Evolutionary conservation across 1,139 yeast species (phyloP), one percentile per base, ranked within the genome.

Genomic region (Blastobotrys aristatus): DNA sequence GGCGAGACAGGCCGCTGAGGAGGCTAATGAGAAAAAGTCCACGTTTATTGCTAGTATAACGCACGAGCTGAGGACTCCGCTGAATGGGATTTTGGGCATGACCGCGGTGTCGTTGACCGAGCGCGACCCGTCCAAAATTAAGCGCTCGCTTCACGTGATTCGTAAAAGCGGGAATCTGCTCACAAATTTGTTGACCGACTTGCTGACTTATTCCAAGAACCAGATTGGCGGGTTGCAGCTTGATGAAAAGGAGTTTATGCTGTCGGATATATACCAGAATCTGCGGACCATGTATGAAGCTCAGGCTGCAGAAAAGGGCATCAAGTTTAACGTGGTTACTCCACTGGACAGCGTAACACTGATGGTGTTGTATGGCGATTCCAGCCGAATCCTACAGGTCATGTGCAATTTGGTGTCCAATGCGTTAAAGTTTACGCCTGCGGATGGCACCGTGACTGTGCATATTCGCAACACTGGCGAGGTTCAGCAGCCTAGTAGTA

Each of bases 1-100:
- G 1, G 94, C 95, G 10, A 88, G 86, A 58, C 75, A 85, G 31
- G 88, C 85, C 62, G 97, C 97, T 0, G 97, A 90, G 66, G 78
- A 84, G 33, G 97, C 98, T 2, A 90, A 88, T 66, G 96, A 88
- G 59, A 96, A 97, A 7, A 90, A 90, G 60, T 86, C 96, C 0
- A 87, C 88, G 14, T 92, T 92, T 65, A 89, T 92, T 64, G 97
- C 97, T 17, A 92, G 90, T 63, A 89, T 92, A 33, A 89, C 97
- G 0, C 97, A 92, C 63, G 98, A 92, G 67, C 74, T 92, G 61
- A 75, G 97, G 56, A 92, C 98, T 0, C 98, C 98, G 1, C 71
- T 92, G 57, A 92, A 92, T 65, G 98, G 97, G 63, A 92, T 92
- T 39, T 70, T 92, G 50, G 98, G 98, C 49, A 87, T 92, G 95